Conservation (phyloP, 345 rosid species). For the Draba incana region DNA sequence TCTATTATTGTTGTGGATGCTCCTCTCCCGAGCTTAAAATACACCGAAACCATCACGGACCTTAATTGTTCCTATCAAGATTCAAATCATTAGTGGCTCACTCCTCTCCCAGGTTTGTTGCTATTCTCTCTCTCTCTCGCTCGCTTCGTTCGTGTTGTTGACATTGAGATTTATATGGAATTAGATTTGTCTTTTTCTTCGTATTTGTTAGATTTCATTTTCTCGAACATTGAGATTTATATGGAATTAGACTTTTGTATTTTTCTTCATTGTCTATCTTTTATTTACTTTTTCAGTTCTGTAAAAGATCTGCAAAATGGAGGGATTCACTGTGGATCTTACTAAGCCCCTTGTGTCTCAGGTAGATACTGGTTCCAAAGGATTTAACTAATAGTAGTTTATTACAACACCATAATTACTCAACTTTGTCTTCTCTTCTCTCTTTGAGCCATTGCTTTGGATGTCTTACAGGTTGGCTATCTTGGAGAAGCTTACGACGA, state of each 20-base stretch:
- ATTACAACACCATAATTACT: conserved; percentile 3
- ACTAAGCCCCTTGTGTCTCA: conserved; percentile 58
- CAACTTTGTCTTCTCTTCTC: background rate
- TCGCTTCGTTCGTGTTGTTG: background rate
- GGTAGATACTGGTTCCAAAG: conserved; percentile 35
- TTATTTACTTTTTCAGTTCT: background rate
- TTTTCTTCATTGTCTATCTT: background rate
- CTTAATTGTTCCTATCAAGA: no score
- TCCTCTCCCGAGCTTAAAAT: background rate
- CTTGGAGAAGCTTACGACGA: conserved; percentile 78
- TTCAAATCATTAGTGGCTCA: conserved; percentile 8
- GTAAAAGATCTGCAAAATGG: conserved; percentile 45
- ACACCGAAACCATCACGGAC: conserved; percentile 23
- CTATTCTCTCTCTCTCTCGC: conserved; percentile 8
- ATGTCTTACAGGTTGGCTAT: conserved; percentile 69
- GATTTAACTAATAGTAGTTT: background rate
- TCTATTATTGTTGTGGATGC: no score
- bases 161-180: background rate
- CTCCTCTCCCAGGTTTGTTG: conserved; percentile 27
- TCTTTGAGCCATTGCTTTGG: conserved; percentile 14
- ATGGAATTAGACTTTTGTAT: background rate
- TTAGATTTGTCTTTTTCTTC: no score
- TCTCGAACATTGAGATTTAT: conserved; percentile 18
- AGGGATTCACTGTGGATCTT: conserved; percentile 55
- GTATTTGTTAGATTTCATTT: conserved; percentile 13